phyloP scores from a whole-genome alignment of 108 stramenopile genomes.

The Heterococcus sp. region DNA sequence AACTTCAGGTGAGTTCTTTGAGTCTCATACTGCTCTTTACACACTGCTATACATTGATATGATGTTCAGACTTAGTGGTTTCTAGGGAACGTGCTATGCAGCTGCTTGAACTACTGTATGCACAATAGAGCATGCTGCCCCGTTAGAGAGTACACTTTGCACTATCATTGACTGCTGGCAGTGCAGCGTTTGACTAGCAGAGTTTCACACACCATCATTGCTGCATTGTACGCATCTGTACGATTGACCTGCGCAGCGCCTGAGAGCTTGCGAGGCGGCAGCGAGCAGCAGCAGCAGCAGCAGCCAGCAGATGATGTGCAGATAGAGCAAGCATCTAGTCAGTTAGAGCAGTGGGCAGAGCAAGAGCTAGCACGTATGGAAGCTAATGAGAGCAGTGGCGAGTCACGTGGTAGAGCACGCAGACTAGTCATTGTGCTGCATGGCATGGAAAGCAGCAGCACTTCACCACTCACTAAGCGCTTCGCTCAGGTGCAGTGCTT shows the following conservation, averaged over 20 bases:
- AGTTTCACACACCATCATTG: neutral
- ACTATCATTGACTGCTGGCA: neutral
- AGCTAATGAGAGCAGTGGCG: slow-evolving; percentile 1
- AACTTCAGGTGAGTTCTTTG: too few species aligned
- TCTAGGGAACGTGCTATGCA: too few species aligned
- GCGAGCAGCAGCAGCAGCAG: slow-evolving; percentile 16
- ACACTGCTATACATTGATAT: too few species aligned
- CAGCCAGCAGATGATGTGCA: slow-evolving; percentile 13
- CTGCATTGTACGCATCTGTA: slow-evolving; percentile 1
- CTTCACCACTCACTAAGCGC: slow-evolving; percentile 34
- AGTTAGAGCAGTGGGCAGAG: slow-evolving; percentile 12
- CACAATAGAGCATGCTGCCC: too few species aligned
- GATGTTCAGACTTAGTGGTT: too few species aligned
- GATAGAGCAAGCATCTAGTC: slow-evolving; percentile 5
- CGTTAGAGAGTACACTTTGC: too few species aligned
- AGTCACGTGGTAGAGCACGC: slow-evolving; percentile 2
- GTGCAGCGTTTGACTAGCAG: neutral
- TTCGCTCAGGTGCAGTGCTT: slow-evolving; percentile 1
- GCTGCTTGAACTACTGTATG: too few species aligned
- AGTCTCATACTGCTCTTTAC: too few species aligned
- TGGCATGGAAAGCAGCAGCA: slow-evolving; percentile 36
- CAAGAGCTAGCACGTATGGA: neutral
- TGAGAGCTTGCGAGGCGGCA: neutral
- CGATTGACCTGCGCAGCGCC: too few species aligned
- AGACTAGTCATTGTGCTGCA: slow-evolving; percentile 34